Percentiles rank a stretch among this genome's conserved stretches.
Evolutionary conservation across 179 eudicot genomes (phyloP).

Genomic region (Silene vulgaris): DNA sequence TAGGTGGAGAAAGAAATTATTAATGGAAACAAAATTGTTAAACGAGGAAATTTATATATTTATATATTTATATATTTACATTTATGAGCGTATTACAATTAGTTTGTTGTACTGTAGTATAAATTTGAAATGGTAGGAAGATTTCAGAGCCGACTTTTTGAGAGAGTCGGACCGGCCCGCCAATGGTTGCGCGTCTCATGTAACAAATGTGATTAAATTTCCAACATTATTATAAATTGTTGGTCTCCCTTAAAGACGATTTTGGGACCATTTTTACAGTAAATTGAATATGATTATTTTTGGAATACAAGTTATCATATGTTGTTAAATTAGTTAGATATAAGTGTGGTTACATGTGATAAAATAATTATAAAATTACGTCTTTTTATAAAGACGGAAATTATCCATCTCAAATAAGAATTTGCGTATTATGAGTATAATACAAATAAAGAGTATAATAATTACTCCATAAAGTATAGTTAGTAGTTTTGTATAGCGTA

Average conservation of each 20-base stretch:
- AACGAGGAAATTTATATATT: neutral
- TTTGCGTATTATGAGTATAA: no score
- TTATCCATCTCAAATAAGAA: no score
- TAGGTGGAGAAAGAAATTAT: neutral
- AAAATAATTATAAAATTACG: no score
- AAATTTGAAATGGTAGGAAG: conserved; percentile 10
- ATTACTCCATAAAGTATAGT: no score
- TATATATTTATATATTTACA: neutral
- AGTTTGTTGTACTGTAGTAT: neutral
- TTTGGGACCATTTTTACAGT: no score
- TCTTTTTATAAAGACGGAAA: no score
- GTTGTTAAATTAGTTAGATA: no score
- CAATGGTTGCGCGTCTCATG: conserved; percentile 19
- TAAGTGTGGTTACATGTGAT: no score
- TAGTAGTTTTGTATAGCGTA: neutral
- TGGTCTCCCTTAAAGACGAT: no score
- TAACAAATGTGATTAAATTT: neutral
- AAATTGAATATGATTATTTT: no score
- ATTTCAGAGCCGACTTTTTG: conserved; percentile 25
- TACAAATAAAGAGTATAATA: no score
- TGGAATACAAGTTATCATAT: no score
- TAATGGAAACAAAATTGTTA: neutral
- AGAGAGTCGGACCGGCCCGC: conserved; percentile 26
- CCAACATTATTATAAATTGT: neutral
- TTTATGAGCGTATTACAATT: neutral